Percentiles rank a stretch among this genome's conserved stretches.
Conservation (phyloP, 2,329 filamentous ascomycete genomes). For the Coleophoma eucalyptorum region DNA sequence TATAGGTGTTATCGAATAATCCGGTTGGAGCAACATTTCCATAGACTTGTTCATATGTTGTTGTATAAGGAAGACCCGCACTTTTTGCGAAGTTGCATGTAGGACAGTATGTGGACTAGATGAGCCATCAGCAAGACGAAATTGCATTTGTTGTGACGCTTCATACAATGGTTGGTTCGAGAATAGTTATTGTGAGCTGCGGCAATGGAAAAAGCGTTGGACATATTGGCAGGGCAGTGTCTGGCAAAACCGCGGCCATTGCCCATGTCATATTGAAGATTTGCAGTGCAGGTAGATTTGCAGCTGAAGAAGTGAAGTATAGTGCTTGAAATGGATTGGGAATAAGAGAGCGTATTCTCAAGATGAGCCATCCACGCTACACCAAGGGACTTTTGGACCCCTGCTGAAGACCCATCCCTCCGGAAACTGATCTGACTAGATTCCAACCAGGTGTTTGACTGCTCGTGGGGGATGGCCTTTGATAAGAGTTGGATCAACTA, state of each 20-base stretch:
- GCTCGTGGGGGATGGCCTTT: no score
- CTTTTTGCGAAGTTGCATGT: background rate
- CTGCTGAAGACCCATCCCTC: no score
- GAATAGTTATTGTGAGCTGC: background rate
- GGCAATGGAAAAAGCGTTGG: background rate
- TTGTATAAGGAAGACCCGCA: background rate
- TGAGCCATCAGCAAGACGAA: background rate
- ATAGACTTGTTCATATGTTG: background rate
- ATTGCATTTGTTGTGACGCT: background rate
- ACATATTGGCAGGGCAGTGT: background rate
- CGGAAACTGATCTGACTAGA: no score
- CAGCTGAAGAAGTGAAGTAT: no score
- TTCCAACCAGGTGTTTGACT: no score
- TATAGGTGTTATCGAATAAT: background rate
- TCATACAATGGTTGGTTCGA: background rate
- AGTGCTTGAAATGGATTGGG: background rate
- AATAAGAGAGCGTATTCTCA: background rate
- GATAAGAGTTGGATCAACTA: no score
- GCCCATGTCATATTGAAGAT: background rate
- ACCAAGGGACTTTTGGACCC: no score
- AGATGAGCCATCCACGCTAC: background rate
- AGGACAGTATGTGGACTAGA: background rate
- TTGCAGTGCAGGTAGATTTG: no score
- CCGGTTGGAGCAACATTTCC: background rate
- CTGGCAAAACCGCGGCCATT: background rate